Base-by-base conservation (phyloP, 192 early-diverging fungal species). In the Gaertneriomyces semiglobifer region DNA sequence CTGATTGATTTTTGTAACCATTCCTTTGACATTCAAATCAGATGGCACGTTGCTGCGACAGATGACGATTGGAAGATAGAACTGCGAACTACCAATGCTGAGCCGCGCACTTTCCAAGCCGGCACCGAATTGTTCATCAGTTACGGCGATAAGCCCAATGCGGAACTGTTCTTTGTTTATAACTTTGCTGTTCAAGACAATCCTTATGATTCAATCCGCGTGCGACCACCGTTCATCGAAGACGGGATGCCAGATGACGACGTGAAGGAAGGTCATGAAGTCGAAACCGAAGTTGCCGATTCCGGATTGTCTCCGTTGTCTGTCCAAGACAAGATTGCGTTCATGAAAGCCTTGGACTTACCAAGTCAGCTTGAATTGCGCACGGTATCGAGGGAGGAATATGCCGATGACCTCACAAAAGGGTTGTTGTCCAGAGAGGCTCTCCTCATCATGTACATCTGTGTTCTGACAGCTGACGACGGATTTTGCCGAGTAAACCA, bases 1-100 rank as follows among this genome's bases (percentile, higher is more conserved):
- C 79, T 84, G 12, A 72, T 90, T 46, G 89, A 90, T 72, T 86
- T 90, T 72, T 86, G 85, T 33, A 90, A 90, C 62, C 89, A 90
- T 69, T 77, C 84, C 0, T 20, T 66, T 4, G 50, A 66, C n/a
- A 76, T 84, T 8, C 79, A 78, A 38, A 74, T 86, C 11, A 75
- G 83, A 0, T 90, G 89, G 89, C 63, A 84, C 20, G 48, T 50
- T 42, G 44, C 64, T 18, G 39, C 54, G 33, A 42, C 14, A 19
- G 25, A 33, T 33, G 25, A 33, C 2, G 25, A 2, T 33, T 33
- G 25, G 25, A 1, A 7, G 53, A 45, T 47, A 66, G 80, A 54
- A 74, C 76, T 10, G 58, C 76, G 56, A 8, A 58, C 58, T 45
- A 53, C 58, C 25, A 20, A 12, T 11, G 16, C 63, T 54, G 47